These are phyloP conservation scores for Cyclanthera cordifolia DNA, from an alignment of 306 rosid genomes.

Conservation along the genomic window DNA sequence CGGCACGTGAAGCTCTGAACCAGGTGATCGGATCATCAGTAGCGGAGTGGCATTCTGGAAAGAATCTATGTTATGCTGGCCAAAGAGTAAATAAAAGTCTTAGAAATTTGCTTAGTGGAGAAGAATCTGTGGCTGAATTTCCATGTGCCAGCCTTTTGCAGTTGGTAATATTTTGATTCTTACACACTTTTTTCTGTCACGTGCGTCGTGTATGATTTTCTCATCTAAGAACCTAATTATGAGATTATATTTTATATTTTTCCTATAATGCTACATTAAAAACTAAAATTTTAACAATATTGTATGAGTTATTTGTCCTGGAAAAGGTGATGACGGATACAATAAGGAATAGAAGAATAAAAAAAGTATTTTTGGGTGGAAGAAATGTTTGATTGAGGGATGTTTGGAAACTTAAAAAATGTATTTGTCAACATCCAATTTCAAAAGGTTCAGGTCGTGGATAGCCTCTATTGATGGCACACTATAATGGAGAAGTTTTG, in stretches of 20 bases:
- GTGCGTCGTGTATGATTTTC: not conserved
- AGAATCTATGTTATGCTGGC: slow-evolving; percentile 23
- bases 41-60: slow-evolving; percentile 38
- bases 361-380: not conserved
- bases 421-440: not conserved
- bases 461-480: not conserved
- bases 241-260: not conserved
- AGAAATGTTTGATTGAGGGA: not conserved
- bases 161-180: slow-evolving; percentile 42
- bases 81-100: slow-evolving; percentile 28
- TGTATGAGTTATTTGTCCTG: not conserved
- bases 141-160: slow-evolving; percentile 78
- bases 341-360: slow-evolving; percentile 1
- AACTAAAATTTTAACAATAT: not conserved
- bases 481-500: not conserved
- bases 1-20: slow-evolving; percentile 58
- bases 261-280: not conserved
- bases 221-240: not conserved
- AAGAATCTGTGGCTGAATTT: slow-evolving; percentile 81
- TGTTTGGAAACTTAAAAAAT: not conserved
- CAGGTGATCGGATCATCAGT: slow-evolving; percentile 49
- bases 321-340: not conserved
- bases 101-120: slow-evolving; percentile 46
- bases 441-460: not conserved
- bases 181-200: not conserved